A percentile compares a stretch with the other conserved stretches of the same genome.
Evolutionary conservation across 495 filamentous ascomycete species (phyloP).

Genomic region (Lasiosphaeris hirsuta): DNA sequence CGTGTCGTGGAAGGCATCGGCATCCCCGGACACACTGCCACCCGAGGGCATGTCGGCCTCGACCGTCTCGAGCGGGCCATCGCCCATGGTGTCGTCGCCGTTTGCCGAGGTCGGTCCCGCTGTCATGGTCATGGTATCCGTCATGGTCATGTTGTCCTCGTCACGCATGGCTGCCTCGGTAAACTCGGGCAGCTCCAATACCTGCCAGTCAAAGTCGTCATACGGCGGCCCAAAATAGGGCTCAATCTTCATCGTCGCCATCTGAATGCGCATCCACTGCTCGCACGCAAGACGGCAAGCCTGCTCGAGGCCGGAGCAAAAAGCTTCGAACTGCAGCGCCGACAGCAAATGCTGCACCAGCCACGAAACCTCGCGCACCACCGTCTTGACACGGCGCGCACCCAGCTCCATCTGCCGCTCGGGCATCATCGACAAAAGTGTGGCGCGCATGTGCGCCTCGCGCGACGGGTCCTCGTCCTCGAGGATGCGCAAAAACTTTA

Average conservation of each 20-base stretch:
- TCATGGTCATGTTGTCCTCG: background rate
- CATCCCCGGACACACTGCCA: background rate
- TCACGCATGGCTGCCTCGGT: conserved; percentile 18
- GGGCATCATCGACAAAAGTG: conserved; percentile 28
- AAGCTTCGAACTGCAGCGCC: conserved; percentile 34
- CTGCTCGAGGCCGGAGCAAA: conserved; percentile 30
- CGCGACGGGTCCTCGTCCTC: conserved; percentile 35
- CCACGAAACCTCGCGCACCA: conserved; percentile 37
- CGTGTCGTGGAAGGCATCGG: background rate
- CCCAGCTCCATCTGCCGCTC: conserved; percentile 30
- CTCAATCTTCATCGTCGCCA: conserved; percentile 36
- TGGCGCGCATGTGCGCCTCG: conserved; percentile 32
- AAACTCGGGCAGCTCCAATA: conserved; percentile 35
- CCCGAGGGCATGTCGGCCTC: conserved; percentile 7
- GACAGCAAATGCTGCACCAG: conserved; percentile 34
- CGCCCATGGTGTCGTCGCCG: conserved; percentile 7
- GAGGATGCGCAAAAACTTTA: conserved; percentile 31
- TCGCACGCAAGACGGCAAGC: conserved; percentile 33
- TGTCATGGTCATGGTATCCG: background rate
- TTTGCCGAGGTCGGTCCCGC: conserved; percentile 9
- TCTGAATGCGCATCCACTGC: conserved; percentile 37
- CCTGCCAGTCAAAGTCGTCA: conserved; percentile 41
- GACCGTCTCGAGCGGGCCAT: conserved; percentile 23
- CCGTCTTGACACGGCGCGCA: conserved; percentile 32
- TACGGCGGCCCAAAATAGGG: conserved; percentile 39